Evolutionary conservation across 2,329 filamentous ascomycete species (phyloP), one percentile per base, ranked within the genome.

Genomic region (Colletotrichum coccodes): DNA sequence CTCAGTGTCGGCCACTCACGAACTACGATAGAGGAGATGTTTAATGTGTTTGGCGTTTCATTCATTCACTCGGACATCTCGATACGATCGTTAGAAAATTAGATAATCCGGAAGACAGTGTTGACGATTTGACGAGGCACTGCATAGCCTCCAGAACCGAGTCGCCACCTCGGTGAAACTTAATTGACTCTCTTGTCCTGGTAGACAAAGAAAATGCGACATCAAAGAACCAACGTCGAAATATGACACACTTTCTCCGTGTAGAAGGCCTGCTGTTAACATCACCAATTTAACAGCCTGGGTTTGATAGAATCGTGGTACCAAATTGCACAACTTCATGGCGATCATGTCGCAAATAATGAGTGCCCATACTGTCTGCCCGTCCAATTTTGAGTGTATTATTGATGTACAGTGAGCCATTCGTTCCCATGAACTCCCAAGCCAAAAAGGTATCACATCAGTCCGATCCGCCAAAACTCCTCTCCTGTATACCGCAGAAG

Each of bases 381-480:
- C 18, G 18, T 52, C 30, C 30, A 34, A 21, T 34, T 52, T 49
- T 21, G 23, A 36, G 44, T 28, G 18, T 23, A 42, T 52, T 53
- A 44, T 46, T 60, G 28, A 34, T 56, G 50, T 56, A 57, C 34
- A 49, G 26, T 21, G 28, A 42, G 53, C 60, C 21, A 16, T 32
- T 64, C 18, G 38, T 59, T 42, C 38, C 62, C 56, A 7, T 60
- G 18, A 66, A 69, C 62, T 66, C 56, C 66, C 26, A 52, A 60
- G 47, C 53, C 28, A 49, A 54, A 60, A 50, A 66, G 66, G 61
- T 68, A 66, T 60, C 54, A 60, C 53, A 50, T 16, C 44, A 60
- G 28, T 42, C 56, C 38, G 47, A 65, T 23, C 54, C 42, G 50
- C 61, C 47, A 23, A 36, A 68, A 68, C 65, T 64, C 65, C 64